Conservation (phyloP, 208 protist genomes). For the Sergeia podlipaevii region DNA sequence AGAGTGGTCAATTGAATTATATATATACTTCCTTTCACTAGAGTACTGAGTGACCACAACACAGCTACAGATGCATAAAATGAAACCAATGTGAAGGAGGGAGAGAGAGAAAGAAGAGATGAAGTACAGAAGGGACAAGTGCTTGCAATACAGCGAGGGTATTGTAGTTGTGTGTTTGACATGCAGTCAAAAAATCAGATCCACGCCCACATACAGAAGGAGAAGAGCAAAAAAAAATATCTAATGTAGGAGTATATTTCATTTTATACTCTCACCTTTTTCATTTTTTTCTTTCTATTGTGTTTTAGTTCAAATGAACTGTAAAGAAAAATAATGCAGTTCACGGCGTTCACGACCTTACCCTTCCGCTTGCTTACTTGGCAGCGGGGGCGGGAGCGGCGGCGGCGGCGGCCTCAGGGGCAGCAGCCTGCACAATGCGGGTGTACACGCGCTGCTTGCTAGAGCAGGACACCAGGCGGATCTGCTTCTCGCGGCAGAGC, state of each 20-base stretch:
- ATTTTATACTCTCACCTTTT: constrained; percentile 1
- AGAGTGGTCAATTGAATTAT: too few species aligned
- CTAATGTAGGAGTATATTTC: not conserved
- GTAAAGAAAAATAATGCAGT: constrained; percentile 4
- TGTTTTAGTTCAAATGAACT: constrained; percentile 6
- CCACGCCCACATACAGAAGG: not conserved
- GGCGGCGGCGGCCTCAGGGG: constrained; percentile 18
- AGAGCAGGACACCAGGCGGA: constrained; percentile 73
- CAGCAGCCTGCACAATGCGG: constrained; percentile 40
- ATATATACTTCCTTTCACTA: too few species aligned
- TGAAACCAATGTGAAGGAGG: too few species aligned
- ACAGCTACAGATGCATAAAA: too few species aligned
- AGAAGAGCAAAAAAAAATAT: constrained; percentile 5
- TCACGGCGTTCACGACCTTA: not conserved
- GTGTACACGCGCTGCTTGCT: constrained; percentile 84
- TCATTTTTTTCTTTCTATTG: not conserved
- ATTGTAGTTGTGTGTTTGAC: not conserved
- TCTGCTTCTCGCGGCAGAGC: constrained; percentile 79
- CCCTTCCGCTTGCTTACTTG: not conserved
- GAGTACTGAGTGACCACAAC: too few species aligned
- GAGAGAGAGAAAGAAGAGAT: too few species aligned
- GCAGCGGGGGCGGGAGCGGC: constrained; percentile 11
- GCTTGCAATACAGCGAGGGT: not conserved
- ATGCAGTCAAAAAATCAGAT: not conserved
- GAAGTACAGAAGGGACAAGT: not conserved